Evolutionary conservation across 257 asterid genomes (phyloP).

Genomic region (Solanum chiquidenum): DNA sequence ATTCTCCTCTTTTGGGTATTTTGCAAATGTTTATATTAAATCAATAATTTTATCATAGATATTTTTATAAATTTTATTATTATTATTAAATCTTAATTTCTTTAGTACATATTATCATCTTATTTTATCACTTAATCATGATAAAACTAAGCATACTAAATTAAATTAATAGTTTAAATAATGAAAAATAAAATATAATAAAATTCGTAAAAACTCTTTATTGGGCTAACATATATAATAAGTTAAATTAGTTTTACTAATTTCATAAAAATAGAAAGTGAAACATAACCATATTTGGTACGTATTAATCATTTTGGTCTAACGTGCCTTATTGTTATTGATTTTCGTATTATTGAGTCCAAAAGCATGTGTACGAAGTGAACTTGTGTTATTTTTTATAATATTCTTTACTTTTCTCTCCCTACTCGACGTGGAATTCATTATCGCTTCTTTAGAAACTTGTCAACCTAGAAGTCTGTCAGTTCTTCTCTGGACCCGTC

Average conservation of each 20-base stretch:
- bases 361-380: background rate
- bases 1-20: background rate
- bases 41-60: background rate
- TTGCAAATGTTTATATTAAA: background rate
- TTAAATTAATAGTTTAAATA: background rate
- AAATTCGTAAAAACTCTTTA: background rate
- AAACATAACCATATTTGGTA: background rate
- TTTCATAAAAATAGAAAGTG: background rate
- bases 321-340: background rate
- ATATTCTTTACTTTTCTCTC: background rate
- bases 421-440: too few relatives aligned
- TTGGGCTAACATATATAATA: background rate
- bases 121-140: background rate
- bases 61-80: background rate
- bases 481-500: background rate
- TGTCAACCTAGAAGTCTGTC: background rate
- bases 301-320: background rate
- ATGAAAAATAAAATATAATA: background rate
- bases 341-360: background rate
- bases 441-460: background rate
- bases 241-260: background rate
- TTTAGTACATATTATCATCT: background rate
- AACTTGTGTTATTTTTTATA: background rate
- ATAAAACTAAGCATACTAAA: background rate
- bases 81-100: too few relatives aligned